Conservation (phyloP, 1,139 yeast species). For the Yamadazyma songkhlaensis region DNA sequence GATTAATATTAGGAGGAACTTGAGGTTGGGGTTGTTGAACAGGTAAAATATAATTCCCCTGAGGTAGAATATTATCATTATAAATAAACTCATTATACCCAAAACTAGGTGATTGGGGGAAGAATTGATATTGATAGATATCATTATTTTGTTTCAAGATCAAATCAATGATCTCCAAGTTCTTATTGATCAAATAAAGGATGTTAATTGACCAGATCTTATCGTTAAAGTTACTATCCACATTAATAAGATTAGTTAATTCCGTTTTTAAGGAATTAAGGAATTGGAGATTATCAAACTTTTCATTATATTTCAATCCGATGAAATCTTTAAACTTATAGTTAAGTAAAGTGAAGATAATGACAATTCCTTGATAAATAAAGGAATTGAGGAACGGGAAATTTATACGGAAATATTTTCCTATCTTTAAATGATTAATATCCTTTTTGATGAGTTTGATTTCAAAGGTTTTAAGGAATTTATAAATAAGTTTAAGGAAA, state of each 20-base stretch:
- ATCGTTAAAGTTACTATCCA: conserved; percentile 20
- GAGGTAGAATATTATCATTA: no score
- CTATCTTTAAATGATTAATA: conserved; percentile 24
- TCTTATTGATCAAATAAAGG: conserved; percentile 30
- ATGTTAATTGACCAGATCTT: conserved; percentile 41
- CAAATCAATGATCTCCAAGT: conserved; percentile 26
- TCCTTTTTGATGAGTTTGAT: conserved; percentile 17
- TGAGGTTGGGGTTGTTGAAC: conserved; percentile 1
- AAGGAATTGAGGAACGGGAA: conserved; percentile 51
- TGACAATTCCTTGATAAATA: conserved; percentile 51
- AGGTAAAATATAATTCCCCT: no score
- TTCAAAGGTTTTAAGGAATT: conserved; percentile 14
- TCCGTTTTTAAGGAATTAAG: conserved; percentile 23
- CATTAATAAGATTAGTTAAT: conserved; percentile 21
- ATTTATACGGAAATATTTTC: conserved; percentile 31
- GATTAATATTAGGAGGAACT: no score
- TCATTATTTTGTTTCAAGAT: conserved; percentile 23
- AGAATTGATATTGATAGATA: no score
- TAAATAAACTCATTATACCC: no score
- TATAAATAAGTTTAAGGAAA: conserved; percentile 31
- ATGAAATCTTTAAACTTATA: conserved; percentile 38
- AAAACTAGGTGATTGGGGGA: no score
- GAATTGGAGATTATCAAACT: conserved; percentile 20
- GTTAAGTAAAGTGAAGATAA: conserved; percentile 47
- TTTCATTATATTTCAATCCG: conserved; percentile 14